These are phyloP conservation scores for Sugiyamaella americana DNA, from an alignment of 805 yeast genomes.

Conservation along the genomic window DNA sequence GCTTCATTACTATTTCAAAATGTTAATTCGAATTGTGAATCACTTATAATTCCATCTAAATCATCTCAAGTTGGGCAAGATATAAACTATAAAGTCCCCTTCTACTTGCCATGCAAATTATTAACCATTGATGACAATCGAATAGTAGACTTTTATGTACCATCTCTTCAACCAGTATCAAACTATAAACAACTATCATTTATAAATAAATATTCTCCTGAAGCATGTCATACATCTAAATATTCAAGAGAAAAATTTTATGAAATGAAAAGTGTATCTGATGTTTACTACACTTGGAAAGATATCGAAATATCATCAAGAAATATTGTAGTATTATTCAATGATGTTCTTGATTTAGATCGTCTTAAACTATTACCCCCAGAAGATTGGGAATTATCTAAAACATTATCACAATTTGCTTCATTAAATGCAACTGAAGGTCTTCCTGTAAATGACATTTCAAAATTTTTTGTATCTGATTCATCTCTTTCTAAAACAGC, in stretches of 20 bases:
- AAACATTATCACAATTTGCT: neutral
- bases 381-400: constrained; percentile 42
- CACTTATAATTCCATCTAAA: constrained; percentile 61
- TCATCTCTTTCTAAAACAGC: constrained; percentile 46
- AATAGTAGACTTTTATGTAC: neutral
- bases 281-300: constrained; percentile 75
- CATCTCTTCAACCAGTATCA: neutral
- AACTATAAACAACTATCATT: constrained; percentile 27
- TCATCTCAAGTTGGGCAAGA: constrained; percentile 46
- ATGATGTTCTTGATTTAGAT: constrained; percentile 68
- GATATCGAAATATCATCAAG: constrained; percentile 47
- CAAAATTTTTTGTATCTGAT: constrained; percentile 23
- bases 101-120: constrained; percentile 84
- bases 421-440: neutral
- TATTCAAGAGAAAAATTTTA: constrained; percentile 59
- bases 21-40: constrained; percentile 85
- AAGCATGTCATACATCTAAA: constrained; percentile 71
- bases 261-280: constrained; percentile 49
- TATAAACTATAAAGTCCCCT: constrained; percentile 50
- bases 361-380: constrained; percentile 59
- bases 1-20: constrained; percentile 74
- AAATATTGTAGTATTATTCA: constrained; percentile 69
- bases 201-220: constrained; percentile 52
- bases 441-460: constrained; percentile 3
- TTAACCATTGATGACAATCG: constrained; percentile 24